Base-by-base conservation (phyloP, 176 grass and related monocot genomes). In the Rhynchospora pubera region DNA sequence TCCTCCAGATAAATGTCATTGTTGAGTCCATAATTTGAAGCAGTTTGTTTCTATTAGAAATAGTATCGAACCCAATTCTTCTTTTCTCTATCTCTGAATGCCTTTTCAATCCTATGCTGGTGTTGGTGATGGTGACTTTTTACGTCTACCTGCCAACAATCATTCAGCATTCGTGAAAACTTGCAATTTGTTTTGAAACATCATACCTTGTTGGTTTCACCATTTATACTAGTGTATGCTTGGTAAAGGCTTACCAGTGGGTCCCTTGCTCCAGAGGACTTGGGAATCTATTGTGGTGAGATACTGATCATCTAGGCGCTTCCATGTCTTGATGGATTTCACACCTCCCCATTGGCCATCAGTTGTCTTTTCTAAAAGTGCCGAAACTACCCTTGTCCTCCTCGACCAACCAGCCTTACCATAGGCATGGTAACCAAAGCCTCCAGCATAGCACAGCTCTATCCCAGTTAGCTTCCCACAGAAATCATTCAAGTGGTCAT, bases 371-470 rank as follows among this genome's bases (percentile, higher is more conserved):
- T 93, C 95, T 13, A 98, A 86, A 39, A 82, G 83, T 70, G 90
- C 92, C 15, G 90, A 98, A 85, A 98, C 84, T 78, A 98, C 90
- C 82, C 95, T 94, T 7, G 92, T 88, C 82, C 95, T 94, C 62
- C 95, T 94, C 28, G 95, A 83, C 95, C 95, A 98, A 16, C 95
- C 92, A 5, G 95, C 92, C 84, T 94, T 91, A 44, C 95, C 95
- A 57, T 98, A 98, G 2, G 95, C 95, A 80, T 98, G 95, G 85
- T 98, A 98, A n/a, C 95, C 95, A 43, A 98, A 94, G n/a, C 95
- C 95, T 43, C 95, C 95, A 58, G 92, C 90, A 67, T 98, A 98
- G 61, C 95, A 98, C 19, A 98, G 67, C 19, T 93, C 87, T 83
- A 98, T 90, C 34, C 85, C 87, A 61, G 34, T 91, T 22, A 98